Evolutionary conservation across 257 asterid genomes (phyloP).

Genomic region (Euphrasia confusa): DNA sequence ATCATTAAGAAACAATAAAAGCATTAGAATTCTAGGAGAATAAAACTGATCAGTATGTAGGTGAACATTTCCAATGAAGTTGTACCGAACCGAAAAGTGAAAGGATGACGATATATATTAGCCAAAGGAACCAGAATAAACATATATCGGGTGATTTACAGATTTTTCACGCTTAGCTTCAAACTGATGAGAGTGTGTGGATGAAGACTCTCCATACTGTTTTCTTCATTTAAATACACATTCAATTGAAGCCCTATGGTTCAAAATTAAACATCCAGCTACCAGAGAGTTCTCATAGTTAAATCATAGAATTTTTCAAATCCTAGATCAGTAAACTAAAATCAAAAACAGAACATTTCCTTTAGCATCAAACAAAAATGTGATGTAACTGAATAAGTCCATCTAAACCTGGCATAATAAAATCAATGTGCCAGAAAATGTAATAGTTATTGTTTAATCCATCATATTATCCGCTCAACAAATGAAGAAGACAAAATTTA

Average conservation of each 20-base stretch:
- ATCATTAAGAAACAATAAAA: constrained; percentile 10
- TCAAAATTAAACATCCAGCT: not conserved
- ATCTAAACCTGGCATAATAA: not conserved
- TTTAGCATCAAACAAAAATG: constrained; percentile 10
- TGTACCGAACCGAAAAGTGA: constrained; percentile 4
- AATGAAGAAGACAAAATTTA: constrained; percentile 4
- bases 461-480: constrained; percentile 4
- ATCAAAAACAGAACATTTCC: not conserved
- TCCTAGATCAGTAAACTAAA: constrained; percentile 12
- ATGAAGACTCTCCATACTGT: not conserved
- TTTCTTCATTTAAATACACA: constrained; percentile 4
- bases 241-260: not conserved
- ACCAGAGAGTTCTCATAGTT: not conserved
- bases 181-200: not conserved
- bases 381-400: not conserved
- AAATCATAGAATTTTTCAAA: not conserved
- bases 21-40: not conserved
- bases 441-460: not conserved
- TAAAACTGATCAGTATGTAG: not conserved
- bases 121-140: constrained; percentile 5
- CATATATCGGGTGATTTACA: not conserved
- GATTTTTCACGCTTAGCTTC: constrained; percentile 10
- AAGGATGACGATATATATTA: not conserved
- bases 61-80: not conserved
- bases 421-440: constrained; percentile 1